Percentiles rank a stretch among this genome's conserved stretches.
phyloP scores from a whole-genome alignment of 169 alveolate species.

The Plasmodium gonderi region DNA sequence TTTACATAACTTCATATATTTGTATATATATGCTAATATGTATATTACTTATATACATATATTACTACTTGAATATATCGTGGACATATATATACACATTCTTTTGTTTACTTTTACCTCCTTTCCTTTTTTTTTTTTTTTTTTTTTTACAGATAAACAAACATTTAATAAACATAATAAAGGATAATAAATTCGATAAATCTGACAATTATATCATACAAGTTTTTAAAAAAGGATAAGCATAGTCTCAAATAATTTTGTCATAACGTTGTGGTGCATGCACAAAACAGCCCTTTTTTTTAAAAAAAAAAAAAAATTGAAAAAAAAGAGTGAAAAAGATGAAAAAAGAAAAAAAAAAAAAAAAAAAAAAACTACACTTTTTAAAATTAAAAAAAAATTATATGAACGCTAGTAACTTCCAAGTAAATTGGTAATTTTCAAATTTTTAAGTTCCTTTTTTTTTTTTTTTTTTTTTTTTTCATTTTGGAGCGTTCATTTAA shows the following conservation, averaged over 20 bases:
- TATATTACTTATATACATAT: neutral
- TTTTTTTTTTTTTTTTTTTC: neutral
- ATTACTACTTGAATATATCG: neutral
- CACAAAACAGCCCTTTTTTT: slow-evolving; percentile 33
- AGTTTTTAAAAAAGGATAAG: slow-evolving; percentile 56
- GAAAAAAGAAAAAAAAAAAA: slow-evolving; percentile 7
- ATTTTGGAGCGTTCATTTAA: slow-evolving; percentile 22
- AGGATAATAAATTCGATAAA: slow-evolving; percentile 48
- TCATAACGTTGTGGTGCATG: slow-evolving; percentile 38
- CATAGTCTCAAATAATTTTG: neutral
- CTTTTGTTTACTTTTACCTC: neutral
- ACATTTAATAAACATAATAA: slow-evolving; percentile 38
- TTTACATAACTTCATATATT: neutral
- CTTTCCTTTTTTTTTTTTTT: slow-evolving; percentile 3
- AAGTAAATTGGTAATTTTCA: neutral
- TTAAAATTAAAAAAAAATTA: neutral
- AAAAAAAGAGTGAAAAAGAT: neutral
- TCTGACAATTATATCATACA: slow-evolving; percentile 71
- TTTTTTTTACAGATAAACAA: slow-evolving; percentile 48
- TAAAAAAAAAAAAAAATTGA: slow-evolving; percentile 26
- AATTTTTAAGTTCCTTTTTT: slow-evolving; percentile 1
- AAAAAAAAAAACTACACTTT: slow-evolving; percentile 11
- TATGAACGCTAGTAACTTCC: slow-evolving; percentile 5
- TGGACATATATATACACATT: neutral
- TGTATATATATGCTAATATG: neutral